Evolutionary conservation across 1,284 basidiomycete species (phyloP).

Genomic region (Ganoderma sinense): DNA sequence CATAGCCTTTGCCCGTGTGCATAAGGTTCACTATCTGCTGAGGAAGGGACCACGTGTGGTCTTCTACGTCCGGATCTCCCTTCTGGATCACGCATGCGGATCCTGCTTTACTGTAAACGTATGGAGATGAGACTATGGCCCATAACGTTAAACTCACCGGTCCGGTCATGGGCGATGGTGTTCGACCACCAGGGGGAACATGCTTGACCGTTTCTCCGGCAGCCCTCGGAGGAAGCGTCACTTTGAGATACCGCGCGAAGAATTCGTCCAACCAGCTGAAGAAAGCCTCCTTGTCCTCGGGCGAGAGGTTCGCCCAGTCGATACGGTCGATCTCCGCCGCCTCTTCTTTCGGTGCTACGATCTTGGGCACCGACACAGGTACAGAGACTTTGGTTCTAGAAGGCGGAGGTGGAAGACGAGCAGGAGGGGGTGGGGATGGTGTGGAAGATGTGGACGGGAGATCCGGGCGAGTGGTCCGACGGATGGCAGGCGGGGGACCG

Average conservation of each 20-base stretch:
- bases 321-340: slow-evolving; percentile 43
- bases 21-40: no score
- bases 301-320: slow-evolving; percentile 73
- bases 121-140: no score
- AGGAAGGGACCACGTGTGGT: no score
- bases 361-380: slow-evolving; percentile 4
- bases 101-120: no score
- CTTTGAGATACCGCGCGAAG: slow-evolving; percentile 57
- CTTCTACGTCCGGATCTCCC: no score
- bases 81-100: no score
- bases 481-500: slow-evolving; percentile 29
- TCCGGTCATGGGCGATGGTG: slow-evolving; percentile 26
- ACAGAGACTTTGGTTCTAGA: background rate
- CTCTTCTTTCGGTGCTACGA: background rate
- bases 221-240: slow-evolving; percentile 21
- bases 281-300: slow-evolving; percentile 73
- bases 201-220: slow-evolving; percentile 14
- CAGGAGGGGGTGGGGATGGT: slow-evolving; percentile 20
- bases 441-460: slow-evolving; percentile 21
- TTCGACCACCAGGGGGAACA: slow-evolving; percentile 15
- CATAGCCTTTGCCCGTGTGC: no score
- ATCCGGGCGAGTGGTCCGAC: slow-evolving; percentile 35
- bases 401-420: background rate
- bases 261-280: slow-evolving; percentile 84
- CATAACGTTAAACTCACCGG: slow-evolving; percentile 7